These are phyloP conservation scores for Papiliotrema terrestris DNA, from an alignment of 1,284 basidiomycete species.

Conservation along the genomic window DNA sequence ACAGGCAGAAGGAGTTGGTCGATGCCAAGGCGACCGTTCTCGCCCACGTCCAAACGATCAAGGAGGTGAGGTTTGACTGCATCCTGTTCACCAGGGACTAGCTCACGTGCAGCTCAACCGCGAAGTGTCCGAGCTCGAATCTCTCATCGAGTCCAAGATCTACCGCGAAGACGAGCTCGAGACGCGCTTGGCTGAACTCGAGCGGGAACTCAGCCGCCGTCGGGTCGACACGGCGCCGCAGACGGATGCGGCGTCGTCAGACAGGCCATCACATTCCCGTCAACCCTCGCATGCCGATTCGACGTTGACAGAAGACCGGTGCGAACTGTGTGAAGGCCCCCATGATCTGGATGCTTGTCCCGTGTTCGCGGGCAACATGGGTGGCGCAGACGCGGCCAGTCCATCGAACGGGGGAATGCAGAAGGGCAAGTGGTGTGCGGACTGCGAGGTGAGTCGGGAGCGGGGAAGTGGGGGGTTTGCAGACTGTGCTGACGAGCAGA, in stretches of 20 bases:
- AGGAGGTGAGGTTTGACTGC: constrained; percentile 27
- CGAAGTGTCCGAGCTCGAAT: constrained; percentile 84
- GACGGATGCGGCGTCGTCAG: neutral
- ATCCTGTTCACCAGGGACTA: neutral
- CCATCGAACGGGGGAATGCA: constrained; percentile 20
- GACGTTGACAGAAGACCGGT: constrained; percentile 17
- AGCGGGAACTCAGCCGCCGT: constrained; percentile 42
- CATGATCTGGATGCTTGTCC: constrained; percentile 48
- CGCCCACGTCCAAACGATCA: constrained; percentile 28
- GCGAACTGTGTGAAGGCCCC: constrained; percentile 46
- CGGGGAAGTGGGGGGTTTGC: neutral
- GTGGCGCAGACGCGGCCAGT: constrained; percentile 8
- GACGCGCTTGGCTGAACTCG: constrained; percentile 70
- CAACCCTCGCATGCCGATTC: constrained; percentile 11
- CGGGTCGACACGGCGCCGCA: constrained; percentile 4
- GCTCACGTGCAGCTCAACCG: constrained; percentile 65
- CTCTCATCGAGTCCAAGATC: constrained; percentile 87
- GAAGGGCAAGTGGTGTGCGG: constrained; percentile 42
- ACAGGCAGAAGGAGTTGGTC: constrained; percentile 25
- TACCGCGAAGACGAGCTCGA: constrained; percentile 93
- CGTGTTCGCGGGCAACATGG: constrained; percentile 38
- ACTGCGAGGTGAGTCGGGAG: constrained; percentile 44
- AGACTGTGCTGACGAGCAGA: constrained; percentile 22
- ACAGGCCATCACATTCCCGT: constrained; percentile 8
- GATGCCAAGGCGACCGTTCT: constrained; percentile 26